Evolutionary conservation across 495 filamentous ascomycete genomes (phyloP).

Genomic region (Penicillium arizonense): DNA sequence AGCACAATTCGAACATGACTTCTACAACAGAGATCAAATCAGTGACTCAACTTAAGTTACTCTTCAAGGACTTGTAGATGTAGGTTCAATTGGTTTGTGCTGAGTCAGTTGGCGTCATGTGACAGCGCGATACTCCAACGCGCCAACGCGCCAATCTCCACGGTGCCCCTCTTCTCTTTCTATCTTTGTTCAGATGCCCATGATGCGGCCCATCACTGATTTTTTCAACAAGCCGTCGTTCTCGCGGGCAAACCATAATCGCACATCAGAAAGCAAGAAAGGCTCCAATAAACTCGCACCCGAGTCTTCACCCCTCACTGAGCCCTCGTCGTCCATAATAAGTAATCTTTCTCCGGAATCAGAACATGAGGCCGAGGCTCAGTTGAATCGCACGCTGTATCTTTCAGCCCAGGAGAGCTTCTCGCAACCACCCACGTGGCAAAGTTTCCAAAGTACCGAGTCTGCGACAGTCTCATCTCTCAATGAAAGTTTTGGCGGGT

Average conservation of each 20-base stretch:
- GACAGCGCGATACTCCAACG: constrained; percentile 16
- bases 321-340: constrained; percentile 28
- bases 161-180: not conserved
- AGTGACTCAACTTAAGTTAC: too few relatives aligned
- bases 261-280: constrained; percentile 8
- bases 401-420: constrained; percentile 4
- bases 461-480: constrained; percentile 17
- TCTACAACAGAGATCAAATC: not conserved
- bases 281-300: not conserved
- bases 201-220: constrained; percentile 30
- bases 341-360: constrained; percentile 19
- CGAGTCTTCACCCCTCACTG: constrained; percentile 33
- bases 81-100: not conserved
- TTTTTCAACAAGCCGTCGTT: constrained; percentile 41
- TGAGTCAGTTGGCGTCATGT: constrained; percentile 16
- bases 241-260: constrained; percentile 1
- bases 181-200: constrained; percentile 16
- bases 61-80: too few relatives aligned
- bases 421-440: not conserved
- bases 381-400: constrained; percentile 16
- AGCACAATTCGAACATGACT: not conserved
- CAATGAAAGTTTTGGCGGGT: constrained; percentile 20
- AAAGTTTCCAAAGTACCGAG: constrained; percentile 19
- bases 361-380: constrained; percentile 15
- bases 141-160: not conserved